phyloP scores from a whole-genome alignment of 2,329 filamentous ascomycete species.

The Aspergillus fijiensis region DNA sequence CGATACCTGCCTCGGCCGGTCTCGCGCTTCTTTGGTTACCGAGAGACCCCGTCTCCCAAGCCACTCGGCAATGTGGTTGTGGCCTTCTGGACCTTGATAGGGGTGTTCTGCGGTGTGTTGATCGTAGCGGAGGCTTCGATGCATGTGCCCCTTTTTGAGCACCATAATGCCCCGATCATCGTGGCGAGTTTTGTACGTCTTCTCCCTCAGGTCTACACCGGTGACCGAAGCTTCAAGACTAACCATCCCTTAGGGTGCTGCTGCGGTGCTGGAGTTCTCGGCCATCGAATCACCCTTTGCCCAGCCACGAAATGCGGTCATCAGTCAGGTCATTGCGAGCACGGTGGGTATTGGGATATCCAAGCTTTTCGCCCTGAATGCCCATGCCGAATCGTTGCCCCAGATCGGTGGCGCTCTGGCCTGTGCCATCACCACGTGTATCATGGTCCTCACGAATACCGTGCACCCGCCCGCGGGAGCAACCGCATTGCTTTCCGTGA shows the following conservation, averaged over 20 bases:
- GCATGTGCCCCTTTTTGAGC: constrained; percentile 55
- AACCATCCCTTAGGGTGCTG: constrained; percentile 59
- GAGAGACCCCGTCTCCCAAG: constrained; percentile 37
- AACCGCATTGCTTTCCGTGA: constrained; percentile 67
- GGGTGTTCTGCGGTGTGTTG: constrained; percentile 61
- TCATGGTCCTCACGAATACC: constrained; percentile 71
- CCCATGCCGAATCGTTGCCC: constrained; percentile 52
- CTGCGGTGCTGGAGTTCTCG: constrained; percentile 73
- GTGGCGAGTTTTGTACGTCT: constrained; percentile 67
- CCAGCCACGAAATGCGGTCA: constrained; percentile 68
- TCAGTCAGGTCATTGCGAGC: constrained; percentile 66
- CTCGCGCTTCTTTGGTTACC: constrained; percentile 67
- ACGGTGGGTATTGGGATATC: constrained; percentile 61
- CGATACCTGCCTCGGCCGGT: constrained; percentile 63
- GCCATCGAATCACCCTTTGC: constrained; percentile 69
- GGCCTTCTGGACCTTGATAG: constrained; percentile 64
- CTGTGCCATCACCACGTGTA: constrained; percentile 61
- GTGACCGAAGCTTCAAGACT: constrained; percentile 1
- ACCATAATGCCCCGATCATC: constrained; percentile 58
- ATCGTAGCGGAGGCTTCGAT: constrained; percentile 59
- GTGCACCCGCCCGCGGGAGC: constrained; percentile 74
- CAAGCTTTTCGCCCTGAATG: constrained; percentile 62
- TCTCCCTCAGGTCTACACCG: neutral
- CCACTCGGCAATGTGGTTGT: constrained; percentile 59
- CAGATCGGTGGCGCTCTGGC: constrained; percentile 66